A percentile compares a stretch with the other conserved stretches of the same genome.
These are phyloP conservation scores for Fusarium concolor DNA, from an alignment of 2,329 filamentous ascomycete genomes.

Conservation along the genomic window DNA sequence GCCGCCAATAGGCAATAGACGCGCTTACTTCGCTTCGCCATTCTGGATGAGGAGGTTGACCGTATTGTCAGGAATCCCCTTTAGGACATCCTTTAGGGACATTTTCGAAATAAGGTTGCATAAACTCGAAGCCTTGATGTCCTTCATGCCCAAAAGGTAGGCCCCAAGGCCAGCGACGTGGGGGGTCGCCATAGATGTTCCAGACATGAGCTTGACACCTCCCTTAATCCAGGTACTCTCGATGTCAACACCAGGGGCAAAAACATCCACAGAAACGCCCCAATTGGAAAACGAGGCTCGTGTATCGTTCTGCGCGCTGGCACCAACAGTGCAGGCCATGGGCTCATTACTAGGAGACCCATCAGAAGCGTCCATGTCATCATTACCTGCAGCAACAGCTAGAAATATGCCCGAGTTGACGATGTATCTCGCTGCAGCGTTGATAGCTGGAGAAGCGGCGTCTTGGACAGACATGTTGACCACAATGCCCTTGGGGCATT, in stretches of 20 bases:
- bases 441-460: not conserved
- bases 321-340: constrained; percentile 2
- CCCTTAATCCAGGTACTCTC: not conserved
- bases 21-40: constrained; percentile 1
- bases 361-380: not conserved
- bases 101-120: not conserved
- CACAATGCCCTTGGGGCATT: constrained; percentile 4
- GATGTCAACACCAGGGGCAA: not conserved
- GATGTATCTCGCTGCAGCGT: not conserved
- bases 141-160: not conserved
- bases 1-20: not conserved
- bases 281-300: constrained; percentile 1
- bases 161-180: not conserved
- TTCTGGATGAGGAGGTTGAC: not conserved
- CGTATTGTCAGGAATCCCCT: not conserved
- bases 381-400: constrained; percentile 2
- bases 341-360: constrained; percentile 7
- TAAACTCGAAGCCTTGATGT: not conserved
- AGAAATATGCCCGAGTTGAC: constrained; percentile 7
- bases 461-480: constrained; percentile 1
- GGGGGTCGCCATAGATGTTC: not conserved
- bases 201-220: not conserved
- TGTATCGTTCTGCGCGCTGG: not conserved
- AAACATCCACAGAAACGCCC: not conserved
- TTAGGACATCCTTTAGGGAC: not conserved